These are phyloP conservation scores for Geotrichum restrictum DNA, from an alignment of 1,139 yeast genomes.

Conservation along the genomic window DNA sequence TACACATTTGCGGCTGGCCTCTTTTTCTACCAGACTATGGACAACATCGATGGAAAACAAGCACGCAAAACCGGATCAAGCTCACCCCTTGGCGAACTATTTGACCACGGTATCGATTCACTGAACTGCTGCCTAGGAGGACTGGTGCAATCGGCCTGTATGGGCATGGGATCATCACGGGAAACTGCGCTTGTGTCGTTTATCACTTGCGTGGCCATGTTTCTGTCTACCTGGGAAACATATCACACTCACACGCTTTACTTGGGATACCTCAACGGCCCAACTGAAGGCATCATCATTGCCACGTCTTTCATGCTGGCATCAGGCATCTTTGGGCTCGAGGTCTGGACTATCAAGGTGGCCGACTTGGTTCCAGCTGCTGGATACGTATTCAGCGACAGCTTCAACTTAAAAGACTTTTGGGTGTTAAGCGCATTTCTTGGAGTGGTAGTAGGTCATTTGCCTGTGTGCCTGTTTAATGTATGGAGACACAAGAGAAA, in stretches of 20 bases:
- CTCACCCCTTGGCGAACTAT: slow-evolving; percentile 76
- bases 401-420: slow-evolving; percentile 36
- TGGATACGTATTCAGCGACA: slow-evolving; percentile 30
- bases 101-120: slow-evolving; percentile 79
- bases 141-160: slow-evolving; percentile 40
- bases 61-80: slow-evolving; percentile 73
- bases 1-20: slow-evolving; percentile 64
- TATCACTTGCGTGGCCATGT: slow-evolving; percentile 65
- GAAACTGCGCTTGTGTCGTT: slow-evolving; percentile 52
- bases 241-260: slow-evolving; percentile 69
- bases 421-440: slow-evolving; percentile 43
- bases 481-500: slow-evolving; percentile 49
- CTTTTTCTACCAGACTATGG: slow-evolving; percentile 77
- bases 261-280: slow-evolving; percentile 68
- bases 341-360: slow-evolving; percentile 46
- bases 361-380: slow-evolving; percentile 17
- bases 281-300: slow-evolving; percentile 73
- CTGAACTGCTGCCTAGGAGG: slow-evolving; percentile 53
- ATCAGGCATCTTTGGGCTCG: slow-evolving; percentile 61
- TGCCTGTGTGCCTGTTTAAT: slow-evolving; percentile 51
- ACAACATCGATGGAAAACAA: slow-evolving; percentile 80
- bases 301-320: slow-evolving; percentile 51
- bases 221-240: slow-evolving; percentile 76
- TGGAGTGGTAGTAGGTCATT: slow-evolving; percentile 50
- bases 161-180: slow-evolving; percentile 42